Base-by-base conservation (phyloP, 495 filamentous ascomycete species). In the Astrothelium subdiscretum region DNA sequence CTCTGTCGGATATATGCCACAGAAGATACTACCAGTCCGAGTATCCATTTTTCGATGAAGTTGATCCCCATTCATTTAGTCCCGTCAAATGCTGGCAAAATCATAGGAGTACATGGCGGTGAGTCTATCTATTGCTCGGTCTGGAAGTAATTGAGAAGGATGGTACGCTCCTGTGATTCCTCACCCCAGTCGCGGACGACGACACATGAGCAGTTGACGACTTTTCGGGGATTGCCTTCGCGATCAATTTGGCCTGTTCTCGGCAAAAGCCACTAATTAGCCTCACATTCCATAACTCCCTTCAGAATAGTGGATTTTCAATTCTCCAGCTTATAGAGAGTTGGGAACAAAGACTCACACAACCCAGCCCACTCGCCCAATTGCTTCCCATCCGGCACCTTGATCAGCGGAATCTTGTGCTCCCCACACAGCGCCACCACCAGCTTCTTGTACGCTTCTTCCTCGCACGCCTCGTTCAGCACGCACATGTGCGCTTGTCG, bases 401-500 rank as follows among this genome's bases (percentile, higher is more conserved):
- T 97, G 84, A 98, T 98, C 65, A 98, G 81, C 63, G 94, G 94
- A 72, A 98, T 98, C 85, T 95, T 94, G 82, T 98, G 94, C 83
- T 97, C 94, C 59, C 85, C 87, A 85, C 94, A 98, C 60, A 98
- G 85, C 67, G 94, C 94, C 65, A 97, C 89, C 67, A 98, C 92
- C 58, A 98, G 85, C 86, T 98, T 98, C 90, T 98, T 98, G 83
- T 98, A 98, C 66, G 94, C 92, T 83, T 98, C 94, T 84, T 98
- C 95, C 81, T 97, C 94, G 81, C 94, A 98, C 65, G 82, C 86
- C 84, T 98, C 94, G 83, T 97, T 97, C 63, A 98, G 85, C 69
- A 98, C 94, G 79, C 95, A 97, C 90, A 98, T 96, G 79, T 98
- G 95, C 31, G 94, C 94, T 83, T 98, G 90, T 68, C 95, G 89